These are phyloP conservation scores for Phytophthora macrochlamydospora DNA, from an alignment of 352 stramenopile genomes.

Conservation along the genomic window DNA sequence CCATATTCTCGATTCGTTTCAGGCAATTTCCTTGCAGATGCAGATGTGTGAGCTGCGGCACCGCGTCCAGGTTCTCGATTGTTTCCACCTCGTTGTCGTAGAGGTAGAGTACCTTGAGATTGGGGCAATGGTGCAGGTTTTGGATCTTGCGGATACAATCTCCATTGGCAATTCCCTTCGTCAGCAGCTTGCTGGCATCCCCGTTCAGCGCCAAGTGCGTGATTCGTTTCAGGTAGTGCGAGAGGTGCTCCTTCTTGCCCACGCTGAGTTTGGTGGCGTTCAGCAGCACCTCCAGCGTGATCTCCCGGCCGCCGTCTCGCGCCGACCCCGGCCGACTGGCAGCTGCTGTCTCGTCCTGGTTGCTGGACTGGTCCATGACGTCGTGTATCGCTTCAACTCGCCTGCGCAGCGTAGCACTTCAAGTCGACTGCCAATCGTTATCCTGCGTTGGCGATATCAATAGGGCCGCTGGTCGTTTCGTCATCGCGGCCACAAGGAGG, in stretches of 20 bases:
- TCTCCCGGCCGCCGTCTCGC: constrained; percentile 36
- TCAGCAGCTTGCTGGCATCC: constrained; percentile 38
- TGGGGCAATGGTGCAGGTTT: constrained; percentile 65
- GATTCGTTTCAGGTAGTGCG: constrained; percentile 76
- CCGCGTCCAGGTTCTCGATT: constrained; percentile 61
- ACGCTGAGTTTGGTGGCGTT: constrained; percentile 70
- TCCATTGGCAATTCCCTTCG: constrained; percentile 6
- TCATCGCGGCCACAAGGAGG: too few species aligned
- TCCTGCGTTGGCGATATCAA: not conserved
- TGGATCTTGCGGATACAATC: constrained; percentile 48
- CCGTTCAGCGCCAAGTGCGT: constrained; percentile 74
- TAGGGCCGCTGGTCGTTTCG: too few species aligned
- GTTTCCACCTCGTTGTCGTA: constrained; percentile 75
- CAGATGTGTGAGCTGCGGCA: constrained; percentile 66
- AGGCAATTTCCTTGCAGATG: constrained; percentile 79
- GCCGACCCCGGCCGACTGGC: constrained; percentile 2
- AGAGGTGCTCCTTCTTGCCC: constrained; percentile 62
- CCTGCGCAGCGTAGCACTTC: constrained; percentile 17
- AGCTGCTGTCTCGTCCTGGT: constrained; percentile 12
- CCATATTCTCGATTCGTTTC: constrained; percentile 53
- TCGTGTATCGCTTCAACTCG: constrained; percentile 27
- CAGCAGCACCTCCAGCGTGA: constrained; percentile 65
- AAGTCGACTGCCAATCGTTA: constrained; percentile 1
- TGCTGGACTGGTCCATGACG: constrained; percentile 6
- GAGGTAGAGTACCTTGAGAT: constrained; percentile 77